These are phyloP conservation scores for Pythium folliculosum DNA, from an alignment of 352 stramenopile species.

Conservation along the genomic window DNA sequence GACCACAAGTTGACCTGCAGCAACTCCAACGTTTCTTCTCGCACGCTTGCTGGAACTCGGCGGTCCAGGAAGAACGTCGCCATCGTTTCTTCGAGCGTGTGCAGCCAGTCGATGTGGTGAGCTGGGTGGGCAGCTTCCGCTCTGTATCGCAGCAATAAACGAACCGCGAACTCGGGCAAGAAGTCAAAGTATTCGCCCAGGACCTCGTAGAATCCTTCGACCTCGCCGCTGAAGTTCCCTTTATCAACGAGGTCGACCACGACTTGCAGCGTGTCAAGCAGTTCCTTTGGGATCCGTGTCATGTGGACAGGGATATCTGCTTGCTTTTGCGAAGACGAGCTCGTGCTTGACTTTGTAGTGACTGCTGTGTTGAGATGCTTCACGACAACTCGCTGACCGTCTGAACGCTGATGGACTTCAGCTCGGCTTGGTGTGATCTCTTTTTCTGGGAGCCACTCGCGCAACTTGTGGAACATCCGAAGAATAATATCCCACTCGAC, in stretches of 20 bases:
- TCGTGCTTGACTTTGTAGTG: not conserved
- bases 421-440: not conserved
- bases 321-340: conserved; percentile 1
- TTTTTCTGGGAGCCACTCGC: conserved; percentile 61
- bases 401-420: conserved; percentile 1
- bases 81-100: conserved; percentile 55
- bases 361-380: not conserved
- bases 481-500: conserved; percentile 89
- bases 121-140: conserved; percentile 68
- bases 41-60: conserved; percentile 45
- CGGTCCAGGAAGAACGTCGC: conserved; percentile 65
- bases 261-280: conserved; percentile 74
- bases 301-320: conserved; percentile 42
- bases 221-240: conserved; percentile 62
- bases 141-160: conserved; percentile 62
- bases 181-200: conserved; percentile 73
- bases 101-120: conserved; percentile 67
- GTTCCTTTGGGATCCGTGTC: conserved; percentile 71
- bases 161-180: conserved; percentile 55
- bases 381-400: not conserved
- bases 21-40: conserved; percentile 68
- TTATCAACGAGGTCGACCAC: conserved; percentile 74
- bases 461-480: conserved; percentile 65
- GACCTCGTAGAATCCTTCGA: conserved; percentile 75
- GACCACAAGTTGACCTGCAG: conserved; percentile 72